Base-by-base conservation (phyloP, 2,329 filamentous ascomycete genomes). In the Pseudogymnoascus sp. region DNA sequence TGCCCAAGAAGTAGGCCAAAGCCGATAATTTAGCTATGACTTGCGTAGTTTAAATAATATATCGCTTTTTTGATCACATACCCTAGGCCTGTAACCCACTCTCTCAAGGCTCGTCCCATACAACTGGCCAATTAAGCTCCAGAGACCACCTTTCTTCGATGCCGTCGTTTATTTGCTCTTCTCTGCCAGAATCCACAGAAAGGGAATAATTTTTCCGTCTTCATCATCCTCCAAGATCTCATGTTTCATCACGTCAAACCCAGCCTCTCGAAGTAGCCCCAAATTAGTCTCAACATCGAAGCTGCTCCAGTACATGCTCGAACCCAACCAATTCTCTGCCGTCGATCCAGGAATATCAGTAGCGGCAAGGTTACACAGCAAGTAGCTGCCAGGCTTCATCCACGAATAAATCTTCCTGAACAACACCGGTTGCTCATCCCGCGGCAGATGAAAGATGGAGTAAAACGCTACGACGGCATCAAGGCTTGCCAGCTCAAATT, bases 381-480 rank as follows among this genome's bases (percentile, higher is more conserved):
- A 67, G 16, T 67, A 69, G 0, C 78, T 78, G 0, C 76, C 76
- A 1, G 76, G 76, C 56, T 76, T 78, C 50, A 80, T 64, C 79
- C 78, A 81, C 7, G 16, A 42, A 0, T 40, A 61, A 14, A 79
- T 75, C 21, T 74, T 73, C 10, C 38, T 16, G 13, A 80, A 65
- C 11, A 80, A 68, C 4, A 67, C 65, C 0, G 63, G 70, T 63
- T 80, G 78, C 63, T 80, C 77, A 2, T 69, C 68, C 6, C 75
- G 72, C 2, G 77, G 77, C 1, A 80, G 67, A 63, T 80, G 78
- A 19, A 80, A 74, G 56, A 80, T 74, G 2, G 76, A 76, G 65
- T 79, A 80, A 65, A 80, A 74, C 0, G 71, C 77, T 4, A 76
- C 67, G 1, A 80, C 76, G 1, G 76, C 78, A 63, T 78, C 72